A percentile compares a stretch with the other conserved stretches of the same genome.
Conservation (phyloP, 2,329 filamentous ascomycete genomes). For the Ophiognomonia clavigignenti-juglandacearum region DNA sequence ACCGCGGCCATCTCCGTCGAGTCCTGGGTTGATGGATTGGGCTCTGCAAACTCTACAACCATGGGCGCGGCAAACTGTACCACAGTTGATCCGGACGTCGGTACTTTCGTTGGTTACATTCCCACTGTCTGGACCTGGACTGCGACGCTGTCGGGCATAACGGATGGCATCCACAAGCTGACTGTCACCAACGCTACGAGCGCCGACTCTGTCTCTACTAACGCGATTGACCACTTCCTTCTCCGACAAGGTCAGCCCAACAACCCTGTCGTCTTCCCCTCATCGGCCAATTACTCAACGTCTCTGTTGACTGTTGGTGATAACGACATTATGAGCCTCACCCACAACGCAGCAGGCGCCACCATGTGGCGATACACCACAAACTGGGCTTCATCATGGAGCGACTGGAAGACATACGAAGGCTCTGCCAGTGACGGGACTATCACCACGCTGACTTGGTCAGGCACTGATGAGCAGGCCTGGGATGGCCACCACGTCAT, state of each 20-base stretch:
- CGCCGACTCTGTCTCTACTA: constrained; percentile 35
- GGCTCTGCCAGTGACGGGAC: constrained; percentile 40
- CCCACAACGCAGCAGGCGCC: constrained; percentile 55
- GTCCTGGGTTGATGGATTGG: constrained; percentile 42
- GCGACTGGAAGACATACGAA: constrained; percentile 50
- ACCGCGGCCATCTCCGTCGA: constrained; percentile 42
- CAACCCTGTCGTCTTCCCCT: constrained; percentile 56
- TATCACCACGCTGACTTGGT: constrained; percentile 47
- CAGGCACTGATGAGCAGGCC: constrained; percentile 46
- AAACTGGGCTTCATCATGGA: constrained; percentile 56
- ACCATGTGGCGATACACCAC: constrained; percentile 57
- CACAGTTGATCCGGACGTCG: constrained; percentile 19
- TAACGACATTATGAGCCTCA: constrained; percentile 36
- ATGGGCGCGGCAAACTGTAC: constrained; percentile 4
- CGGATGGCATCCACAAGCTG: constrained; percentile 55
- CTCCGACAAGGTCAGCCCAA: constrained; percentile 47
- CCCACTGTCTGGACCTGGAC: constrained; percentile 47
- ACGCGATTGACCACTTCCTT: constrained; percentile 54
- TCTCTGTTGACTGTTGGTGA: constrained; percentile 38
- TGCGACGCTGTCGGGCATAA: constrained; percentile 29
- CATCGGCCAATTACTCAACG: constrained; percentile 44
- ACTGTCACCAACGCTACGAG: constrained; percentile 50
- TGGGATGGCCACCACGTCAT: constrained; percentile 59
- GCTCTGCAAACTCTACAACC: constrained; percentile 9
- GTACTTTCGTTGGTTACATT: constrained; percentile 42